Percentiles rank a stretch among this genome's conserved stretches.
phyloP scores from a whole-genome alignment of 2,329 filamentous ascomycete species.

The Delphinella strobiligena region DNA sequence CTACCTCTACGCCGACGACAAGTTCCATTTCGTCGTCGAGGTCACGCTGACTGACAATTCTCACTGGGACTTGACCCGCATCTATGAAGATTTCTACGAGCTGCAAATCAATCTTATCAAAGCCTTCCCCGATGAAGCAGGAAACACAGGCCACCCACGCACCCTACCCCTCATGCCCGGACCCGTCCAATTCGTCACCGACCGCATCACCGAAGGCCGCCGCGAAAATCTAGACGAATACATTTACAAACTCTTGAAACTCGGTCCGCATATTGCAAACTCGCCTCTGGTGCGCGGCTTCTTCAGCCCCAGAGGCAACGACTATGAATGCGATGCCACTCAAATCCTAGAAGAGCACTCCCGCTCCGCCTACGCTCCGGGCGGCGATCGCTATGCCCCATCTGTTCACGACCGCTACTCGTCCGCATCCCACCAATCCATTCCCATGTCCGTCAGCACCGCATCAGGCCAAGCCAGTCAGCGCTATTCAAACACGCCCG shows the following conservation, averaged over 20 bases:
- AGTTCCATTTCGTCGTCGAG: slow-evolving; percentile 98
- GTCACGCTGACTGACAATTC: slow-evolving; percentile 80
- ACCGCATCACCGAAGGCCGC: slow-evolving; percentile 86
- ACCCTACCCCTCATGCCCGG: slow-evolving; percentile 95
- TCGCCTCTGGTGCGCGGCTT: slow-evolving; percentile 80
- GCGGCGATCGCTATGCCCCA: slow-evolving; percentile 20
- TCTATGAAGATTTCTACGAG: slow-evolving; percentile 98
- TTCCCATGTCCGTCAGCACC: slow-evolving; percentile 3
- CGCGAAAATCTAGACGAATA: slow-evolving; percentile 91
- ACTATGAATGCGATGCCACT: slow-evolving; percentile 80
- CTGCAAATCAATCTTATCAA: slow-evolving; percentile 93
- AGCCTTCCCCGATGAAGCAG: slow-evolving; percentile 83
- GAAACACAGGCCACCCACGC: slow-evolving; percentile 63
- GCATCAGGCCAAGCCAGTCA: slow-evolving; percentile 9
- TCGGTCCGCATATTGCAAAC: slow-evolving; percentile 73
- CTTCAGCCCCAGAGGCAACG: slow-evolving; percentile 78
- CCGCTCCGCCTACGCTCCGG: slow-evolving; percentile 50
- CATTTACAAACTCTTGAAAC: slow-evolving; percentile 76
- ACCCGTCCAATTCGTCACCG: slow-evolving; percentile 95
- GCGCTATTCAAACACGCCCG: slow-evolving; percentile 11
- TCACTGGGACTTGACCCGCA: slow-evolving; percentile 84
- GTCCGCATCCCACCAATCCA: slow-evolving; percentile 13
- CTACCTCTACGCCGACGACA: slow-evolving; percentile 93
- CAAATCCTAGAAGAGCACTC: slow-evolving; percentile 49
- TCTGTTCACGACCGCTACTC: slow-evolving; percentile 44